Percentiles rank a stretch among this genome's conserved stretches.
Evolutionary conservation across 2,329 filamentous ascomycete species (phyloP).

Genomic region (Calonectria pseudoturangicola): DNA sequence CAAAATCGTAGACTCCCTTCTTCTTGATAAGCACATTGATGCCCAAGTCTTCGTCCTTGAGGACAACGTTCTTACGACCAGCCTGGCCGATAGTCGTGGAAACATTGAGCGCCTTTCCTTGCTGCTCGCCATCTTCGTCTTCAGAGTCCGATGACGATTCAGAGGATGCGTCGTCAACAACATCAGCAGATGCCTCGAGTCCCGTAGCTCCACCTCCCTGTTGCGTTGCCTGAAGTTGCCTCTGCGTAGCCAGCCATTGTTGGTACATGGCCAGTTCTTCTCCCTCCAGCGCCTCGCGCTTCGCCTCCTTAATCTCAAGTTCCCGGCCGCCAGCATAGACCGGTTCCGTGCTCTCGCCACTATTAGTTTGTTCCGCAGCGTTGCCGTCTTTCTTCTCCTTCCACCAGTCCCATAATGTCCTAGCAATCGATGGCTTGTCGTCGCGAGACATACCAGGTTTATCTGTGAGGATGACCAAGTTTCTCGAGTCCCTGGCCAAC

Average conservation of each 20-base stretch:
- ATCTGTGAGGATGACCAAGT: constrained; percentile 92
- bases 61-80: constrained; percentile 87
- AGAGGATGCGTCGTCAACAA: constrained; percentile 88
- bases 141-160: constrained; percentile 91
- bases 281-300: constrained; percentile 80
- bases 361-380: constrained; percentile 72
- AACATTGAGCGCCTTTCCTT: constrained; percentile 93
- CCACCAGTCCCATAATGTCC: constrained; percentile 88
- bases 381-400: constrained; percentile 80
- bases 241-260: constrained; percentile 91
- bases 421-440: constrained; percentile 76
- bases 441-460: constrained; percentile 68
- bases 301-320: constrained; percentile 76
- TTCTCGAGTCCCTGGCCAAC: constrained; percentile 85
- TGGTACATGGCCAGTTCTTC: constrained; percentile 90
- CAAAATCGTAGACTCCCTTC: constrained; percentile 94
- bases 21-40: constrained; percentile 92
- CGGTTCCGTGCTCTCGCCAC: constrained; percentile 77
- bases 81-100: constrained; percentile 90
- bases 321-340: constrained; percentile 79
- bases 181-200: constrained; percentile 82
- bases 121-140: constrained; percentile 91
- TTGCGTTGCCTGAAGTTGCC: constrained; percentile 88
- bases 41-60: constrained; percentile 92
- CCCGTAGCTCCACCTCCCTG: constrained; percentile 80